Conservation (phyloP, 2,329 filamentous ascomycete genomes). For the Colletotrichum sp. region DNA sequence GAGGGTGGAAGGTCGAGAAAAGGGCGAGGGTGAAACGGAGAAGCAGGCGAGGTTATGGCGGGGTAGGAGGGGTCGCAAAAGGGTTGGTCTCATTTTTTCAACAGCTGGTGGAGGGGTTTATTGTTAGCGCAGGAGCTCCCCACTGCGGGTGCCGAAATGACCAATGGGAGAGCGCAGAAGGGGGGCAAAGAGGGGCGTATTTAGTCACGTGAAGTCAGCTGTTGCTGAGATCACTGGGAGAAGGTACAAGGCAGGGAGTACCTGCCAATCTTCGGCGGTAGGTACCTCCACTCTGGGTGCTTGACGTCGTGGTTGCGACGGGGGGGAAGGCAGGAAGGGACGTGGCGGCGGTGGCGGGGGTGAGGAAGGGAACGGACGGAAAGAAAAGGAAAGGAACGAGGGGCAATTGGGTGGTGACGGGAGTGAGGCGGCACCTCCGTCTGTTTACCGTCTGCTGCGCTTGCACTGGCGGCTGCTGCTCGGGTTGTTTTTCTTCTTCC, state of each 20-base stretch:
- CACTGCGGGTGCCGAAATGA: slow-evolving; percentile 6
- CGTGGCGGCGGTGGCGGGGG: not conserved
- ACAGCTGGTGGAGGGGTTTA: slow-evolving; percentile 23
- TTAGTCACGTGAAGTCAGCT: slow-evolving; percentile 18
- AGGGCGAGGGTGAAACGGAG: slow-evolving; percentile 25
- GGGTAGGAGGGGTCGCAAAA: slow-evolving; percentile 26
- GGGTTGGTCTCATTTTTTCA: slow-evolving; percentile 27
- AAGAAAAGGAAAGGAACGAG: not conserved
- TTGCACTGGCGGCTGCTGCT: not conserved
- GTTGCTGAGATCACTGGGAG: slow-evolving; percentile 17
- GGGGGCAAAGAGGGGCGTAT: not conserved
- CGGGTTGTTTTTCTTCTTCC: not conserved
- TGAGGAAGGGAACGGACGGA: not conserved
- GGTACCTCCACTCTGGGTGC: not conserved
- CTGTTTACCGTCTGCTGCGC: not conserved
- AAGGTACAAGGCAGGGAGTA: slow-evolving; percentile 8
- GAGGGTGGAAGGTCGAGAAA: slow-evolving; percentile 25
- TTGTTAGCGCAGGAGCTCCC: slow-evolving; percentile 23
- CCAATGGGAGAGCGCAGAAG: not conserved
- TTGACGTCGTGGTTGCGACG: not conserved
- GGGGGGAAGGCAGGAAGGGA: not conserved
- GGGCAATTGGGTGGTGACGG: not conserved
- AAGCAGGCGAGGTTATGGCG: slow-evolving; percentile 24
- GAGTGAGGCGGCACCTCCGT: not conserved
- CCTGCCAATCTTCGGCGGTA: not conserved